phyloP scores from a whole-genome alignment of 371 early-diverging fungal genomes.

The Mortierella sp. region DNA sequence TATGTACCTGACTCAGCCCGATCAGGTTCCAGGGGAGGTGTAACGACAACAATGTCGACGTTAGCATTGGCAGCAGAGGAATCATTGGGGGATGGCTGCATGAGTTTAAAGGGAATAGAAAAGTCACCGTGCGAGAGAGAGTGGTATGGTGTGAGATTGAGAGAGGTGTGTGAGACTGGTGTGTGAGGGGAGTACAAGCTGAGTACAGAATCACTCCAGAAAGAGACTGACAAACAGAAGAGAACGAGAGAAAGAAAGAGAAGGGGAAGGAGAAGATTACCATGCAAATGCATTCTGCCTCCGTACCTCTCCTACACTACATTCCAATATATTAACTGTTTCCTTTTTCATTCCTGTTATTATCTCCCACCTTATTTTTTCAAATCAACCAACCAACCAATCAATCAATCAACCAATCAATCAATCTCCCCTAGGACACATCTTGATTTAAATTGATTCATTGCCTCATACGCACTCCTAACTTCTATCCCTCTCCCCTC shows the following conservation, averaged over 20 bases:
- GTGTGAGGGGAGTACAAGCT: background rate
- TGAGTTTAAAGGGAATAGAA: background rate
- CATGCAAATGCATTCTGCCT: too few species aligned
- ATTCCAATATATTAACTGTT: too few species aligned
- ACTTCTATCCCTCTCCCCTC: background rate
- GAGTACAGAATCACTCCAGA: background rate
- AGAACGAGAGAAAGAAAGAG: background rate
- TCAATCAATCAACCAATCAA: background rate
- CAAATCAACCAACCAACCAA: too few species aligned
- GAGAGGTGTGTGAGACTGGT: too few species aligned
- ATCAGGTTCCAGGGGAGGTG: background rate
- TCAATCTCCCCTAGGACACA: too few species aligned
- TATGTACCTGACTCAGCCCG: background rate
- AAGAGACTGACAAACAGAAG: background rate
- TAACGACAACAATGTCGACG: background rate
- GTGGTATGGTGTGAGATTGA: background rate
- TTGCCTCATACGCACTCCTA: background rate
- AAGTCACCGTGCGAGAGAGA: background rate
- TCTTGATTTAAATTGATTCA: background rate
- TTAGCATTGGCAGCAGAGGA: background rate
- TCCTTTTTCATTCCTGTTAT: too few species aligned
- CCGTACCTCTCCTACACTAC: too few species aligned
- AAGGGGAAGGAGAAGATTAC: background rate
- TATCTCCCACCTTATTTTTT: too few species aligned
- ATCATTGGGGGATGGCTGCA: background rate